Evolutionary conservation across 129 eudicot species (phyloP).

Genomic region (Artemisia argyi): DNA sequence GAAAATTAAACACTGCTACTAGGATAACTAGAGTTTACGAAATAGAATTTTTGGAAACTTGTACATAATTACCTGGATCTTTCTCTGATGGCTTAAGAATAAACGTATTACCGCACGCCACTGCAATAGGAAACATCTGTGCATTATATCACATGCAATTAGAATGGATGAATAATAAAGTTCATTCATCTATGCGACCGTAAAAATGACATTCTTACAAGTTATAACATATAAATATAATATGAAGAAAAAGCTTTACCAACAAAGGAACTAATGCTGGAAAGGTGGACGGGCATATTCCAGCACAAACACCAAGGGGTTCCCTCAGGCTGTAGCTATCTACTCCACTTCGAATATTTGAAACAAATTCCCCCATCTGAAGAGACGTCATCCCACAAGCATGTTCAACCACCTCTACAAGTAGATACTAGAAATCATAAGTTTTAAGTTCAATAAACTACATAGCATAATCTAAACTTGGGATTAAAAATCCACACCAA

Average conservation of each 20-base stretch:
- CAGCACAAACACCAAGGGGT: constrained; percentile 97
- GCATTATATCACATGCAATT: constrained; percentile 29
- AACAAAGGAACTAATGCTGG: constrained; percentile 95
- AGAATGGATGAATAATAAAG: constrained; percentile 11
- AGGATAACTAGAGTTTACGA: constrained; percentile 1
- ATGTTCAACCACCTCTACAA: constrained; percentile 95
- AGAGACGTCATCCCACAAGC: constrained; percentile 86
- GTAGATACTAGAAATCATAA: constrained; percentile 18
- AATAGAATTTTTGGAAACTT: background rate
- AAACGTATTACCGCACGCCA: constrained; percentile 77
- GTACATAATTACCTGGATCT: constrained; percentile 59
- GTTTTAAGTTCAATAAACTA: constrained; percentile 4
- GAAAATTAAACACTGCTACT: constrained; percentile 2
- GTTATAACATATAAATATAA: background rate
- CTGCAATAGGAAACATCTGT: constrained; percentile 97
- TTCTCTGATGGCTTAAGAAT: constrained; percentile 79
- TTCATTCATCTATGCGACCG: background rate
- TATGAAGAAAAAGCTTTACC: constrained; percentile 45
- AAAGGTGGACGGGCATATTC: constrained; percentile 88
- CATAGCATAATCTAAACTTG: background rate
- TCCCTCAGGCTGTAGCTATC: constrained; percentile 89
- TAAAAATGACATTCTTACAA: background rate
- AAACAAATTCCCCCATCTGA: constrained; percentile 91
- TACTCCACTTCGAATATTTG: constrained; percentile 75
- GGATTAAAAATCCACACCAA: constrained; percentile 49